Conservation (phyloP, 441 rosid genomes). For the Geranium incanum region DNA sequence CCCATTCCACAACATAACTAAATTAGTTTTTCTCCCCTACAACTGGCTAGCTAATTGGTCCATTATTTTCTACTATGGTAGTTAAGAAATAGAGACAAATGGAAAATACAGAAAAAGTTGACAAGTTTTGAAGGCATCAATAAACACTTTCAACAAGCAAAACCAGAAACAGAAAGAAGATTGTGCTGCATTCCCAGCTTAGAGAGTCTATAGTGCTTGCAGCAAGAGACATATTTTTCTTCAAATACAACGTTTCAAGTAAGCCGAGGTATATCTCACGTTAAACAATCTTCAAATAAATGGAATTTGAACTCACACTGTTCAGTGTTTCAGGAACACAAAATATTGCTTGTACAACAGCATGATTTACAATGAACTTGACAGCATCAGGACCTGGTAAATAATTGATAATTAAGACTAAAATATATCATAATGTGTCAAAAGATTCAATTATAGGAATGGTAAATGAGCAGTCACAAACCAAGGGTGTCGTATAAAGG, state of each 20-base stretch:
- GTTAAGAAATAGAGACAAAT: background rate
- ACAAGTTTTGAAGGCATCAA: background rate
- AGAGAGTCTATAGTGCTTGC: background rate
- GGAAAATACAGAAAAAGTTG: background rate
- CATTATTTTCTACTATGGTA: background rate
- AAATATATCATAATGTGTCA: background rate
- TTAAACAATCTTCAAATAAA: constrained; percentile 12
- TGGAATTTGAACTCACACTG: constrained; percentile 41
- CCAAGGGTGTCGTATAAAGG: constrained; percentile 99
- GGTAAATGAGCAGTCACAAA: constrained; percentile 24
- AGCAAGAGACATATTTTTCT: background rate
- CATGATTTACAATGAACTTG: constrained; percentile 77
- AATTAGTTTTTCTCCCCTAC: constrained; percentile 6
- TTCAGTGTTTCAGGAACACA: constrained; percentile 80
- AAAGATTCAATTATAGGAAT: constrained; percentile 16
- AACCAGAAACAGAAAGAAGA: background rate
- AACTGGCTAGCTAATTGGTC: background rate
- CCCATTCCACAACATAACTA: background rate
- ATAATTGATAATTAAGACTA: constrained; percentile 14
- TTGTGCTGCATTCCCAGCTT: background rate
- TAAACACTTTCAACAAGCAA: background rate
- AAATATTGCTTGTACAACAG: constrained; percentile 72
- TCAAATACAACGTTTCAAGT: constrained; percentile 4
- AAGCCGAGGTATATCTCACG: constrained; percentile 7
- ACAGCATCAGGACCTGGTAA: constrained; percentile 94